Evolutionary conservation across 225 moss, liverwort and hornwort genomes (phyloP).

Genomic region (Rhytidiadelphus loreus): DNA sequence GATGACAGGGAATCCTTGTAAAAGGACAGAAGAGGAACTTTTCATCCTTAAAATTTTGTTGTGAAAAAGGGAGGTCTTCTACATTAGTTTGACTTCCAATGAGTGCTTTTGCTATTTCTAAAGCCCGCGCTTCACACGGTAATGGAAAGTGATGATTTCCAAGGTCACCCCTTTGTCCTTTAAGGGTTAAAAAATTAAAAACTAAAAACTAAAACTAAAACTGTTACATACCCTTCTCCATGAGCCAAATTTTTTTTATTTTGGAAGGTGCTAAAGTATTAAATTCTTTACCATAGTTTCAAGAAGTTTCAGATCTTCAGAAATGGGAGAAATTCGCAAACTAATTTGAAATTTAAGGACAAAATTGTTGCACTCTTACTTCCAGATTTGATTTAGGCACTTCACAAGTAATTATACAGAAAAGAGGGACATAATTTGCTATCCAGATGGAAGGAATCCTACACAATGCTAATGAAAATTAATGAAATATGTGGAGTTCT

Average conservation of each 20-base stretch:
- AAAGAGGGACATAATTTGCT: neutral
- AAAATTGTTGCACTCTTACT: neutral
- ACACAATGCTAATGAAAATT: neutral
- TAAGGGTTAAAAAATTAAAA: too few species aligned
- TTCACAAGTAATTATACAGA: neutral
- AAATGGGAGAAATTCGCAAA: neutral
- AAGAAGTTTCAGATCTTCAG: neutral
- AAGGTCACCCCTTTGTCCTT: too few species aligned
- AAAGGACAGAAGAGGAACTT: too few species aligned
- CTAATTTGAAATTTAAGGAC: neutral
- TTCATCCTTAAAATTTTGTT: too few species aligned
- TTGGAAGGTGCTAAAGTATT: neutral
- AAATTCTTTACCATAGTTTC: neutral
- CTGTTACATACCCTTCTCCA: neutral
- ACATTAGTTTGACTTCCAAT: too few species aligned
- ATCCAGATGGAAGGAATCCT: neutral
- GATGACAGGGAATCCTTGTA: too few species aligned
- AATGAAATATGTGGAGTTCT: neutral
- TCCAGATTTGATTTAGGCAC: neutral
- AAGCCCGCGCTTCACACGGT: too few species aligned
- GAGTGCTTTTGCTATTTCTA: too few species aligned
- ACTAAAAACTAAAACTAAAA: too few species aligned
- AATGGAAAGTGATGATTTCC: too few species aligned
- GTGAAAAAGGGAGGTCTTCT: too few species aligned
- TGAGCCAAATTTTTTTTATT: too few species aligned